These are phyloP conservation scores for Plantago elongata DNA, from an alignment of 257 asterid genomes.

Conservation along the genomic window DNA sequence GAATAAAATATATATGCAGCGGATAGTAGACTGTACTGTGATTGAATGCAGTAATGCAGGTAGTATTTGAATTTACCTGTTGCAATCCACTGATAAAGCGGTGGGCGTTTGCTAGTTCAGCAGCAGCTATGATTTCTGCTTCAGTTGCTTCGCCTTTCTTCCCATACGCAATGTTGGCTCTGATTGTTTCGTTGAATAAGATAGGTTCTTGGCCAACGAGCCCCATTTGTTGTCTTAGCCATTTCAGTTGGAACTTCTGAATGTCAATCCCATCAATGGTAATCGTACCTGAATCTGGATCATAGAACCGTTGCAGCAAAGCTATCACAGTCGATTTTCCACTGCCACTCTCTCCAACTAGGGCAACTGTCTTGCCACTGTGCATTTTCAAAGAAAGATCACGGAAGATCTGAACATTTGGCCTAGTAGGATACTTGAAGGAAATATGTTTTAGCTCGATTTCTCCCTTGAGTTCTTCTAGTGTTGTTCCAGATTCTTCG, in stretches of 20 bases:
- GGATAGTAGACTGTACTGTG: too few species aligned
- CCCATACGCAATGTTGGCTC: slow-evolving; percentile 69
- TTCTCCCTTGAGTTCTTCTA: slow-evolving; percentile 42
- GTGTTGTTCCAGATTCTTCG: slow-evolving; percentile 45
- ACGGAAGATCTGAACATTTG: slow-evolving; percentile 42
- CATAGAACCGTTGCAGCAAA: slow-evolving; percentile 50
- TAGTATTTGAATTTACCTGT: slow-evolving; percentile 28
- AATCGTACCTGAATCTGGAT: slow-evolving; percentile 53
- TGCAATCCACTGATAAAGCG: slow-evolving; percentile 58
- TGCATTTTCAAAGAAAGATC: slow-evolving; percentile 46
- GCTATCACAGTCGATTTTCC: slow-evolving; percentile 72
- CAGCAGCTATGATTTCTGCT: slow-evolving; percentile 55
- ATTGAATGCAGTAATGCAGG: not conserved
- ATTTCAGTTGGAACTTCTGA: slow-evolving; percentile 43
- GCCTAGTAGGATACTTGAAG: slow-evolving; percentile 58
- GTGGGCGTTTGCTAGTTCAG: slow-evolving; percentile 72
- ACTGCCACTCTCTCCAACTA: slow-evolving; percentile 82
- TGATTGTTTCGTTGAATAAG: slow-evolving; percentile 50
- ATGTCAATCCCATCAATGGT: slow-evolving; percentile 54
- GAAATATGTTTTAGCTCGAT: slow-evolving; percentile 44
- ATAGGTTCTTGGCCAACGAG: slow-evolving; percentile 76
- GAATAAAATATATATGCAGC: not conserved
- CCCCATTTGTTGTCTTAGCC: slow-evolving; percentile 78
- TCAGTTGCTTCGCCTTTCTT: slow-evolving; percentile 52
- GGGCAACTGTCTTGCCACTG: slow-evolving; percentile 64